Conservation (phyloP, 73 alveolate species). For the Tetrahymena thermophila region DNA sequence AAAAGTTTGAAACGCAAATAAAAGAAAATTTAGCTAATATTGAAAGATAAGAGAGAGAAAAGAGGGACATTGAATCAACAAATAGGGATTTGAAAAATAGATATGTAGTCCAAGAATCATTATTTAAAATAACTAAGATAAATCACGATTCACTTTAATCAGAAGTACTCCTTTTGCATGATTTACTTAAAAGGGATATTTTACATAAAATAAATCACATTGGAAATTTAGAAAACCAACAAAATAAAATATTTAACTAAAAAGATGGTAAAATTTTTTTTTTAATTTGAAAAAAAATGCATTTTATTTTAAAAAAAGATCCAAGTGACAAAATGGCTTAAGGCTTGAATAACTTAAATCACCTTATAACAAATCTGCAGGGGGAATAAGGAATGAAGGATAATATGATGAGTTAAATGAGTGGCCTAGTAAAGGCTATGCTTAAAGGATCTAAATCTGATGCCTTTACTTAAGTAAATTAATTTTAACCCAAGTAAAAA, state of each 20-base stretch:
- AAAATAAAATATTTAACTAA: background rate
- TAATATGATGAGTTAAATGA: background rate
- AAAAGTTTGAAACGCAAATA: background rate
- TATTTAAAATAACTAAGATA: background rate
- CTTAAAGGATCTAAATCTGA: background rate
- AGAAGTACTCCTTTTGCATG: background rate
- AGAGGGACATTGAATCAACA: background rate
- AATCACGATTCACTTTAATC: background rate
- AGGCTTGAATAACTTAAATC: background rate
- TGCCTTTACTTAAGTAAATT: background rate
- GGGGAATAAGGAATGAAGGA: background rate
- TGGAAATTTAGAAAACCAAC: background rate
- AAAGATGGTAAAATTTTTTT: background rate
- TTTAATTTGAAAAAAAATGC: background rate
- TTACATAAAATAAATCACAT: background rate
- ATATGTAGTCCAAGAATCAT: background rate
- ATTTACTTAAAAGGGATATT: background rate
- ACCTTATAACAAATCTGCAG: background rate
- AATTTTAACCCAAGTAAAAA: no score
- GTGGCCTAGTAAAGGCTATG: background rate
- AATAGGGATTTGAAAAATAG: background rate
- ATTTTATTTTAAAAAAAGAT: background rate
- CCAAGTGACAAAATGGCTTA: conserved; percentile 1
- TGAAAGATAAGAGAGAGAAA: background rate
- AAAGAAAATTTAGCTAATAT: background rate